phyloP scores from a whole-genome alignment of 306 rosid genomes.

The Sphenostylis stenocarpa region DNA sequence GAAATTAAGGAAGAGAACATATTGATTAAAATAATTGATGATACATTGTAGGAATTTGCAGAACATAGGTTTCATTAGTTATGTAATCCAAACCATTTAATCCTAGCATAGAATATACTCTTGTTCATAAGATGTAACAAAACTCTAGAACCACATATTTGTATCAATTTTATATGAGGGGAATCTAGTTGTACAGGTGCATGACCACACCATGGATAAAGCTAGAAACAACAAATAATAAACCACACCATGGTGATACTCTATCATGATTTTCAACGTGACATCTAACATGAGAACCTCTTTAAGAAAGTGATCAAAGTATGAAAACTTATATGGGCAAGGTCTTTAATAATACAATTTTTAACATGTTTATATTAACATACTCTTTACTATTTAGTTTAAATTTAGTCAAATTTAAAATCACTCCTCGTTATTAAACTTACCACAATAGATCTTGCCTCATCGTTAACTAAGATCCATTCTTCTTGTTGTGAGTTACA shows the following conservation, averaged over 20 bases:
- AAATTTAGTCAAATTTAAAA: no score
- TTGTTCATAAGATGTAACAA: not conserved
- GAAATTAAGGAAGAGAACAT: not conserved
- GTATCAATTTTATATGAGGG: constrained; percentile 59
- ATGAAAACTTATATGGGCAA: no score
- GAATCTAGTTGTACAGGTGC: constrained; percentile 78
- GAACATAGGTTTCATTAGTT: not conserved
- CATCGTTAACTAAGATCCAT: no score
- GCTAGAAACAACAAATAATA: constrained; percentile 49
- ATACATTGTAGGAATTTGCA: not conserved
- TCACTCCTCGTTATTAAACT: no score
- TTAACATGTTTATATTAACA: no score
- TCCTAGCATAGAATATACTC: not conserved
- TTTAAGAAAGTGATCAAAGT: constrained; percentile 53
- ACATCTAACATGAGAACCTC: constrained; percentile 62
- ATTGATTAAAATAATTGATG: not conserved
- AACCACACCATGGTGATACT: constrained; percentile 40
- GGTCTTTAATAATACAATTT: no score
- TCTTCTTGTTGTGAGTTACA: no score
- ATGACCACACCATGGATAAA: constrained; percentile 54
- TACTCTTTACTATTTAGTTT: no score
- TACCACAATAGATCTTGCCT: no score
- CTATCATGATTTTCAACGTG: constrained; percentile 30
- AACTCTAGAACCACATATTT: constrained; percentile 24
- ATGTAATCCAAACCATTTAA: not conserved